Evolutionary conservation across 2,329 filamentous ascomycete species (phyloP).

Genomic region (Aspergillus fumigatiaffinis): DNA sequence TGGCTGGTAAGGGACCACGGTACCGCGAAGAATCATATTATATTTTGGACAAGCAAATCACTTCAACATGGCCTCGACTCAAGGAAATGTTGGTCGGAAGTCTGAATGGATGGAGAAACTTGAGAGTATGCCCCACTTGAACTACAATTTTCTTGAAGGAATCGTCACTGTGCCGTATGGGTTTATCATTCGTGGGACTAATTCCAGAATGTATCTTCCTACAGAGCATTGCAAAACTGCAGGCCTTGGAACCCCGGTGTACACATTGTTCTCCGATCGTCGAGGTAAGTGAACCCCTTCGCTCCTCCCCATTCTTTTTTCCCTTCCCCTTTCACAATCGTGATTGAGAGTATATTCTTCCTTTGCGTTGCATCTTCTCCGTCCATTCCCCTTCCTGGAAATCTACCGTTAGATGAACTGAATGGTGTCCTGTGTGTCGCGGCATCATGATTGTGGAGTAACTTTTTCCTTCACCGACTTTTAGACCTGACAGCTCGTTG

Average conservation of each 20-base stretch:
- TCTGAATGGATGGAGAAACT: constrained; percentile 56
- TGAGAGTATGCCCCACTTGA: constrained; percentile 43
- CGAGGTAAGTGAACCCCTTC: constrained; percentile 52
- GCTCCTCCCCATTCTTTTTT: constrained; percentile 13
- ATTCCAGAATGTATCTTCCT: constrained; percentile 9
- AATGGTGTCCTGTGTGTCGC: constrained; percentile 14
- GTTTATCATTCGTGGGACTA: constrained; percentile 8
- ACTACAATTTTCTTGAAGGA: constrained; percentile 9
- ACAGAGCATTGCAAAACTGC: constrained; percentile 57
- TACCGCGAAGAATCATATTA: not conserved
- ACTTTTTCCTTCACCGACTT: constrained; percentile 34
- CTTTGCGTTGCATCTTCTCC: not conserved
- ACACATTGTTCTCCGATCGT: constrained; percentile 70
- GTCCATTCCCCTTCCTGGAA: not conserved
- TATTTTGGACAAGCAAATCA: not conserved
- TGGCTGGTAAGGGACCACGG: not conserved
- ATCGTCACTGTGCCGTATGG: constrained; percentile 3
- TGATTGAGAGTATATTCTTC: not conserved
- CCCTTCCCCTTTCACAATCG: not conserved
- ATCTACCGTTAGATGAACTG: constrained; percentile 11
- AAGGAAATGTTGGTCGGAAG: constrained; percentile 18
- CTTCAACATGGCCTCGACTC: constrained; percentile 24
- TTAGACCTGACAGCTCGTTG: constrained; percentile 20
- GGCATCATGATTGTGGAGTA: constrained; percentile 25
- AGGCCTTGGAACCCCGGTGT: constrained; percentile 55